A percentile compares a stretch with the other conserved stretches of the same genome.
Conservation (phyloP, 495 filamentous ascomycete genomes). For the Aspergillus cavernicola region DNA sequence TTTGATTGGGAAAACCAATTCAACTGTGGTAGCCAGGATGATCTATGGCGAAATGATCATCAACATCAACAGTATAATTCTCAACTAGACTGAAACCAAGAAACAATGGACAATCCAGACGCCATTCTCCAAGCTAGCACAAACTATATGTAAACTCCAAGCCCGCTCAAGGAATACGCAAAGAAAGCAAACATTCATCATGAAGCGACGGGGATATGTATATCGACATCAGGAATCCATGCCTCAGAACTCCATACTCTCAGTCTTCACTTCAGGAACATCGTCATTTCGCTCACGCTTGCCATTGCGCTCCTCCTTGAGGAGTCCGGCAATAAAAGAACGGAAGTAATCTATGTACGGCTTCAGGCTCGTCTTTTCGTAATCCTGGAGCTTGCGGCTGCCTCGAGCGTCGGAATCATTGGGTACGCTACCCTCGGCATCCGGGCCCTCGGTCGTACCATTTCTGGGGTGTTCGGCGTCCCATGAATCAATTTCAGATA, state of each 20-base stretch:
- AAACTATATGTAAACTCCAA: not conserved
- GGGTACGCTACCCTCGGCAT: conserved; percentile 36
- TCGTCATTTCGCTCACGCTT: conserved; percentile 70
- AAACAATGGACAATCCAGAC: not conserved
- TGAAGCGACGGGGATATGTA: not conserved
- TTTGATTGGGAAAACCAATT: too few species aligned
- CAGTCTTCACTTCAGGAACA: conserved; percentile 45
- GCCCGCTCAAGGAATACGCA: conserved; percentile 8
- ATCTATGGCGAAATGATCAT: too few species aligned
- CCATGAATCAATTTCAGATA: conserved; percentile 80
- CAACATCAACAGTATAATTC: too few species aligned
- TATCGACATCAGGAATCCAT: not conserved
- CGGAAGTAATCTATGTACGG: conserved; percentile 90
- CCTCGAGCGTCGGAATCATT: conserved; percentile 36
- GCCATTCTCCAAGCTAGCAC: not conserved
- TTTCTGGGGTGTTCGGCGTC: conserved; percentile 39
- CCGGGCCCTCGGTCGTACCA: conserved; percentile 30
- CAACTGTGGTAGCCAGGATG: too few species aligned
- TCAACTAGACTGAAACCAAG: too few species aligned
- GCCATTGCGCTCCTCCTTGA: conserved; percentile 74
- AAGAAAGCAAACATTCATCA: not conserved
- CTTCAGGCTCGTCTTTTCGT: conserved; percentile 94
- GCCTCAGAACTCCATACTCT: conserved; percentile 51
- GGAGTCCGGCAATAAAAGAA: conserved; percentile 67
- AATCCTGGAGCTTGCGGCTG: conserved; percentile 64